Percentiles rank a stretch among this genome's conserved stretches.
These are phyloP conservation scores for Solanum hybrid DNA, from an alignment of 305 asterid species.

Conservation along the genomic window DNA sequence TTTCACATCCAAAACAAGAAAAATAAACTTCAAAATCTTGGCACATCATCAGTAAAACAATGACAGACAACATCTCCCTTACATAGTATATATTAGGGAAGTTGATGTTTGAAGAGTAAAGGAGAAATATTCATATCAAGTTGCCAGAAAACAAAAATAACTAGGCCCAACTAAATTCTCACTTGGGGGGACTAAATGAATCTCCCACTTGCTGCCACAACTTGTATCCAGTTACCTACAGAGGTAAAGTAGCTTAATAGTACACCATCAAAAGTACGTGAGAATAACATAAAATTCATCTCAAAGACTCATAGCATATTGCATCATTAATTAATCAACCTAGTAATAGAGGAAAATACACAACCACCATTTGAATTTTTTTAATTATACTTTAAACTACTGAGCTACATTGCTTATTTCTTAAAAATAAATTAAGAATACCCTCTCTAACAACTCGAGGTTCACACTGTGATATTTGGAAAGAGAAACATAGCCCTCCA, in stretches of 20 bases:
- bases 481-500: neutral
- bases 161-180: slow-evolving; percentile 15
- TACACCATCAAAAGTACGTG: neutral
- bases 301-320: neutral
- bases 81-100: neutral
- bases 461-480: neutral
- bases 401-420: neutral
- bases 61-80: neutral
- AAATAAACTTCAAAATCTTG: neutral
- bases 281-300: neutral
- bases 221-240: slow-evolving; percentile 77
- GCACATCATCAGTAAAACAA: neutral
- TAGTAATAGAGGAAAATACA: neutral
- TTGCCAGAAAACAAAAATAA: neutral
- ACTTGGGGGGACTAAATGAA: slow-evolving; percentile 91
- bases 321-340: neutral
- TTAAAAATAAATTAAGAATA: neutral
- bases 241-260: neutral
- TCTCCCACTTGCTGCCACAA: slow-evolving; percentile 97
- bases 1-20: neutral
- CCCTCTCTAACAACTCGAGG: neutral
- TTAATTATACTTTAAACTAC: neutral
- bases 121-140: neutral
- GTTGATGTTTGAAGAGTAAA: neutral
- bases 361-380: neutral